phyloP scores from a whole-genome alignment of 176 grass and related monocot genomes.

The Oryza brachyantha region DNA sequence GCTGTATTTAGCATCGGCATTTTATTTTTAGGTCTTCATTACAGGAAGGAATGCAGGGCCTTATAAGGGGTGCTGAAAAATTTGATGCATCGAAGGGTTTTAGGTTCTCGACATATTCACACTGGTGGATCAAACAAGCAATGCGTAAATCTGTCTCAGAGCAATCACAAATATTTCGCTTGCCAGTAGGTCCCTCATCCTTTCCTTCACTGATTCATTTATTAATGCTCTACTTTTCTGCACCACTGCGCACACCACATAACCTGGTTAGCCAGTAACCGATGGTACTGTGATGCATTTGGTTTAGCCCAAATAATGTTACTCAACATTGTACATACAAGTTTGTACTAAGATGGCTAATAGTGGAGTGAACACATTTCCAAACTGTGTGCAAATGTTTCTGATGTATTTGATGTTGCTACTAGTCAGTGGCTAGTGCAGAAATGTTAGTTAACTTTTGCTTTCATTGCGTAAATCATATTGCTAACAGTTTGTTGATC shows the following conservation, averaged over 20 bases:
- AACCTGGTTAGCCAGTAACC: neutral
- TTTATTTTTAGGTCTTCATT: constrained; percentile 51
- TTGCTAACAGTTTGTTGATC: neutral
- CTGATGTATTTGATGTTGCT: neutral
- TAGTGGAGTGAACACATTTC: neutral
- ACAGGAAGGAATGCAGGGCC: constrained; percentile 86
- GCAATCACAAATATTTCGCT: constrained; percentile 67
- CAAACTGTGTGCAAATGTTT: neutral
- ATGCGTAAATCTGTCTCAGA: constrained; percentile 70
- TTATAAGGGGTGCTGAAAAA: constrained; percentile 74
- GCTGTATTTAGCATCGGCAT: constrained; percentile 37
- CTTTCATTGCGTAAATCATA: neutral
- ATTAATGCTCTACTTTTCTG: neutral
- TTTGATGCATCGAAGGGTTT: constrained; percentile 94
- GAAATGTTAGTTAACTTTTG: neutral
- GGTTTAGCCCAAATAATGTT: neutral
- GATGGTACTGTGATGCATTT: constrained; percentile 4
- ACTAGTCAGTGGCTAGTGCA: neutral
- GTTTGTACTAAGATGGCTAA: neutral
- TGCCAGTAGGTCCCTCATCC: constrained; percentile 55
- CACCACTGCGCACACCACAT: neutral
- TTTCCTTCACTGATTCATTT: neutral
- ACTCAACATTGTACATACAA: neutral
- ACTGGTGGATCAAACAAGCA: constrained; percentile 99
- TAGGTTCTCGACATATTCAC: constrained; percentile 91